phyloP scores from a whole-genome alignment of 208 protist genomes.

The Acanthamoeba triangularis region DNA sequence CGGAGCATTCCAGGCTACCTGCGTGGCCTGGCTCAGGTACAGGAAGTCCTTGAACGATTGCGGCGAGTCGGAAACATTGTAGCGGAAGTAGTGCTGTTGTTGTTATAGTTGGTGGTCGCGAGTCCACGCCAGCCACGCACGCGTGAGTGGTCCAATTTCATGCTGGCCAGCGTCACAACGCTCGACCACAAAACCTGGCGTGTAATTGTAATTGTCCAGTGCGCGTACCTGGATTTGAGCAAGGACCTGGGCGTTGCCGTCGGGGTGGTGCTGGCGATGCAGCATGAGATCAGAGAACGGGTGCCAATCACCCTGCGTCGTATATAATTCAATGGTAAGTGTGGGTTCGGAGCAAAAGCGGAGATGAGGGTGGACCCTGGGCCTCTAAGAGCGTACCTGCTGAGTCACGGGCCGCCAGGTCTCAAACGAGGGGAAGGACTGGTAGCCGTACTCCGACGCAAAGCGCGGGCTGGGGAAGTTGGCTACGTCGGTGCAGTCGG shows the following conservation, averaged over 20 bases:
- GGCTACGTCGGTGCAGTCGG: slow-evolving; percentile 23
- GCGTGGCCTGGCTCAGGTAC: slow-evolving; percentile 21
- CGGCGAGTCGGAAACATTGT: background rate
- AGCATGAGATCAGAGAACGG: slow-evolving; percentile 13
- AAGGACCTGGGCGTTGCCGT: background rate
- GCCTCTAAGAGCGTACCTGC: no score
- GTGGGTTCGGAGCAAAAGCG: background rate
- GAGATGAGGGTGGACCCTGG: no score
- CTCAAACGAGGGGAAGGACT: background rate
- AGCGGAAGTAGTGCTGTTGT: slow-evolving; percentile 48
- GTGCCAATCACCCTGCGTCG: background rate
- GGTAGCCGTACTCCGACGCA: background rate
- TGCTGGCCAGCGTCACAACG: no score
- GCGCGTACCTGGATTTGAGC: background rate
- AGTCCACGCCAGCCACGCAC: no score
- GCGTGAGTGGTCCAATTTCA: background rate
- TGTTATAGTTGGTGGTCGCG: background rate
- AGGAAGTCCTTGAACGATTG: slow-evolving; percentile 35
- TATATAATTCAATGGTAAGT: background rate
- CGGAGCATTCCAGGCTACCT: background rate
- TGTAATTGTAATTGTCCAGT: background rate
- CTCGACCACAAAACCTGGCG: no score
- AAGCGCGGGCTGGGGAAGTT: slow-evolving; percentile 31
- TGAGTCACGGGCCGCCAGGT: slow-evolving; percentile 3
- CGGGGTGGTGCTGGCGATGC: slow-evolving; percentile 22